A percentile compares a stretch with the other conserved stretches of the same genome.
Conservation (phyloP, 805 yeast genomes). For the Candida alai region DNA sequence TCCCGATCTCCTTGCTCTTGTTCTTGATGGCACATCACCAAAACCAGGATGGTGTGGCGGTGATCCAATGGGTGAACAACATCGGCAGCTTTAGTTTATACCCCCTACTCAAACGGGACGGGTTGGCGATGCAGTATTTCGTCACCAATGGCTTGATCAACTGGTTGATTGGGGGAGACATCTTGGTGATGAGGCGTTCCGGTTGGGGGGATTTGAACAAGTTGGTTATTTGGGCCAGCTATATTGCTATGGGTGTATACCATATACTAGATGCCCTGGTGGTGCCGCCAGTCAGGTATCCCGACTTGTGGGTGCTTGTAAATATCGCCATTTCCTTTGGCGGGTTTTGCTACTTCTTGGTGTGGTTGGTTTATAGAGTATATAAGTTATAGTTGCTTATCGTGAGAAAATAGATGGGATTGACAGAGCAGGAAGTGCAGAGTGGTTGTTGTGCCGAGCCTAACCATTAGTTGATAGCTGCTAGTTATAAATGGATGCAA, state of each 20-base stretch:
- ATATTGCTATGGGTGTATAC: constrained; percentile 43
- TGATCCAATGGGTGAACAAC: constrained; percentile 85
- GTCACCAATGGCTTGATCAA: constrained; percentile 54
- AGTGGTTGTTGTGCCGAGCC: too few relatives aligned
- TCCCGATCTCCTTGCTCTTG: constrained; percentile 74
- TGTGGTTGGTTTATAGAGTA: constrained; percentile 68
- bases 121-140: constrained; percentile 66
- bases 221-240: constrained; percentile 26
- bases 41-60: constrained; percentile 60
- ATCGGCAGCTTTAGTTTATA: constrained; percentile 80
- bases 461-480: neutral
- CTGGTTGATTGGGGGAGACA: constrained; percentile 27
- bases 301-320: constrained; percentile 82
- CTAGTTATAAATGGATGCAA: neutral
- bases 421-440: too few relatives aligned
- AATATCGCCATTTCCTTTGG: constrained; percentile 73
- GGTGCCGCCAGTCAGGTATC: constrained; percentile 57
- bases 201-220: constrained; percentile 13
- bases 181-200: constrained; percentile 17
- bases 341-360: constrained; percentile 70
- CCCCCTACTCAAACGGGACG: constrained; percentile 81
- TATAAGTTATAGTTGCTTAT: constrained; percentile 15
- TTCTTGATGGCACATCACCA: constrained; percentile 43
- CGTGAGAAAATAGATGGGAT: too few relatives aligned
- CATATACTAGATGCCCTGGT: constrained; percentile 52